phyloP scores from a whole-genome alignment of 202 grass and related monocot genomes.

The Bolboschoenoplectus hybrid region DNA sequence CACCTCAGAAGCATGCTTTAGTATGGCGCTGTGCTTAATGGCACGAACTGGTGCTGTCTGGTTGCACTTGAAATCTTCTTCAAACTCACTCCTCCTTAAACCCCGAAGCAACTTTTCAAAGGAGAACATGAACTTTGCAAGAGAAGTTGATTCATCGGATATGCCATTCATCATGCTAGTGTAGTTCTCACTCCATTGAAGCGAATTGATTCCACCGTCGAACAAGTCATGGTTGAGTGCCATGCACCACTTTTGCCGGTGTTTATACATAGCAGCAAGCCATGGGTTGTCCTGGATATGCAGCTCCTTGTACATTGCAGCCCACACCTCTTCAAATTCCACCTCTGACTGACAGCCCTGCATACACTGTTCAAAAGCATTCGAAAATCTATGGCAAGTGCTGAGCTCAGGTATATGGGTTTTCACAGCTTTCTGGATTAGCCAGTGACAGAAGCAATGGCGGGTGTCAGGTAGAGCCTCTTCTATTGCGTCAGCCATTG shows the following conservation, averaged over 20 bases:
- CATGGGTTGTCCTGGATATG: conserved; percentile 72
- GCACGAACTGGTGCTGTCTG: conserved; percentile 82
- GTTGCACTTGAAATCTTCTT: conserved; percentile 88
- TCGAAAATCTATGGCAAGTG: conserved; percentile 69
- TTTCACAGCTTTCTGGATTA: conserved; percentile 71
- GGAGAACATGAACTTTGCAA: conserved; percentile 64
- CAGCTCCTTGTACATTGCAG: conserved; percentile 53
- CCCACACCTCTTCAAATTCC: conserved; percentile 73
- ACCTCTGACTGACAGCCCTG: conserved; percentile 63
- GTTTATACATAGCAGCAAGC: conserved; percentile 63
- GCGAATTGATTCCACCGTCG: conserved; percentile 84
- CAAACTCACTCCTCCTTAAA: conserved; percentile 69
- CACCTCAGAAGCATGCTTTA: conserved; percentile 74
- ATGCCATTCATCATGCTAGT: conserved; percentile 75
- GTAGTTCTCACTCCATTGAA: conserved; percentile 72
- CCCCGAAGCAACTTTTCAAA: conserved; percentile 76
- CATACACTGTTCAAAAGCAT: conserved; percentile 65
- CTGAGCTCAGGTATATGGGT: conserved; percentile 70
- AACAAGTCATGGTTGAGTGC: conserved; percentile 77
- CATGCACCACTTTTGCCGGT: conserved; percentile 72
- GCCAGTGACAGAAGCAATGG: conserved; percentile 78
- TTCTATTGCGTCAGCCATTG: conserved; percentile 58
- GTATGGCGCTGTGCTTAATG: conserved; percentile 77
- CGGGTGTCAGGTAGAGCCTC: conserved; percentile 68
- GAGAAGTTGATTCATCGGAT: conserved; percentile 72